Percentiles rank a stretch among this genome's conserved stretches.
Conservation (phyloP, 768 basidiomycete genomes). For the Amyloporia xantha region DNA sequence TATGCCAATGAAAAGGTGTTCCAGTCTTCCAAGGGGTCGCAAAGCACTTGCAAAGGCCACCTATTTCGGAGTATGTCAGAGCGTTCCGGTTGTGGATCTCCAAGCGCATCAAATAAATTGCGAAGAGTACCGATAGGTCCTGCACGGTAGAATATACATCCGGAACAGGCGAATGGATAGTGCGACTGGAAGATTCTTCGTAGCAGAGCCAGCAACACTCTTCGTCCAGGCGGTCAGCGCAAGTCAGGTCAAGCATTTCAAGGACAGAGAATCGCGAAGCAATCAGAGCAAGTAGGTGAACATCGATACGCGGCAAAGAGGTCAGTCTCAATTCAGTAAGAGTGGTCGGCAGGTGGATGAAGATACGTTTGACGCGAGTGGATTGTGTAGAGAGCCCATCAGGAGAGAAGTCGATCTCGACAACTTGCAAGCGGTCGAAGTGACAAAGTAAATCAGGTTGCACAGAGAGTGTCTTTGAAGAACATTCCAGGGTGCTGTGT, state of each 20-base stretch:
- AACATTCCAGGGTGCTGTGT: constrained; percentile 13
- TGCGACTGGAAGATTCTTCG: constrained; percentile 49
- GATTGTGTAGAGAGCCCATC: constrained; percentile 20
- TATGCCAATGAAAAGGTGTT: constrained; percentile 51
- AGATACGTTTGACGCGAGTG: constrained; percentile 15
- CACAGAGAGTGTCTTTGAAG: constrained; percentile 8
- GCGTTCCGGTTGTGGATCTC: neutral
- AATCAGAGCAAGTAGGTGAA: constrained; percentile 39
- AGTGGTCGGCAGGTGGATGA: constrained; percentile 23
- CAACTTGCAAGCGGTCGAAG: constrained; percentile 7
- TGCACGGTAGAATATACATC: constrained; percentile 36
- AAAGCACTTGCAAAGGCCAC: constrained; percentile 37
- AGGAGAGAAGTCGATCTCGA: constrained; percentile 17
- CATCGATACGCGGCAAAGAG: constrained; percentile 51
- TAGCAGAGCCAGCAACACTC: constrained; percentile 61
- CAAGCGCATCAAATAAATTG: neutral
- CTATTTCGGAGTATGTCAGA: constrained; percentile 22
- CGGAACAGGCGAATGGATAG: constrained; percentile 58
- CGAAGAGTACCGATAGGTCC: constrained; percentile 40
- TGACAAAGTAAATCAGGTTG: constrained; percentile 3
- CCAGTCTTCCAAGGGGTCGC: constrained; percentile 38
- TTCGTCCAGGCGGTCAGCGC: constrained; percentile 49
- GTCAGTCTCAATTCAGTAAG: constrained; percentile 46
- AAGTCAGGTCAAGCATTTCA: constrained; percentile 45
- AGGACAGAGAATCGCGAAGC: constrained; percentile 41